These are phyloP conservation scores for Mikania micrantha DNA, from an alignment of 129 eudicot species.

Conservation along the genomic window DNA sequence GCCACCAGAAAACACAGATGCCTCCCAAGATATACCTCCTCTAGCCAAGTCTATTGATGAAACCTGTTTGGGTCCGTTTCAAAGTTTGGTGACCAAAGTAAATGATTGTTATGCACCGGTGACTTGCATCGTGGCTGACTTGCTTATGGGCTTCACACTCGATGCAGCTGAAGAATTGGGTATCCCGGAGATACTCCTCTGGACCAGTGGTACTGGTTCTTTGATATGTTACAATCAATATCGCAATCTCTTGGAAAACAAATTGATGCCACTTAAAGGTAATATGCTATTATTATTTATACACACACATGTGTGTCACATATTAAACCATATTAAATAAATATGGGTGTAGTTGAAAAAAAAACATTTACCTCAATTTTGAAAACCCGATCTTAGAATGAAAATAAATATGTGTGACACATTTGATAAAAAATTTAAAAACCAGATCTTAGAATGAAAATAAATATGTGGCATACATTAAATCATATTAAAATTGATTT, in stretches of 20 bases:
- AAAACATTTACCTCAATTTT: too few species aligned
- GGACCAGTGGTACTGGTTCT: conserved; percentile 17
- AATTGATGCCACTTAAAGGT: conserved; percentile 32
- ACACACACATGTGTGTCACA: too few species aligned
- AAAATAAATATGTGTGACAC: too few species aligned
- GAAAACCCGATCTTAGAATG: too few species aligned
- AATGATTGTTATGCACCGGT: conserved; percentile 22
- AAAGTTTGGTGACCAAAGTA: conserved; percentile 3
- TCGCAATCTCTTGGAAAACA: conserved; percentile 11
- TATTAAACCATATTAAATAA: too few species aligned
- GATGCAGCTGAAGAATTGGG: conserved; percentile 10
- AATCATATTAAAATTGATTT: too few species aligned
- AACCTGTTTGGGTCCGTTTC: conserved; percentile 12
- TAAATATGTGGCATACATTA: too few species aligned
- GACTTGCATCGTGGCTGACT: conserved; percentile 31
- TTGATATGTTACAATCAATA: conserved; percentile 11
- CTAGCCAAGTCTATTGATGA: background rate
- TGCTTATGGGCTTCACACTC: conserved; percentile 29
- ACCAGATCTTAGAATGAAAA: too few species aligned
- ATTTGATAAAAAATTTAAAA: too few species aligned
- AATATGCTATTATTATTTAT: too few species aligned
- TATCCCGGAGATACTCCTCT: conserved; percentile 13
- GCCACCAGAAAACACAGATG: background rate
- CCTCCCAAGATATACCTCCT: conserved; percentile 20
- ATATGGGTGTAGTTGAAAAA: too few species aligned